phyloP scores from a whole-genome alignment of 2,329 filamentous ascomycete genomes.

The Botryotinia convoluta region DNA sequence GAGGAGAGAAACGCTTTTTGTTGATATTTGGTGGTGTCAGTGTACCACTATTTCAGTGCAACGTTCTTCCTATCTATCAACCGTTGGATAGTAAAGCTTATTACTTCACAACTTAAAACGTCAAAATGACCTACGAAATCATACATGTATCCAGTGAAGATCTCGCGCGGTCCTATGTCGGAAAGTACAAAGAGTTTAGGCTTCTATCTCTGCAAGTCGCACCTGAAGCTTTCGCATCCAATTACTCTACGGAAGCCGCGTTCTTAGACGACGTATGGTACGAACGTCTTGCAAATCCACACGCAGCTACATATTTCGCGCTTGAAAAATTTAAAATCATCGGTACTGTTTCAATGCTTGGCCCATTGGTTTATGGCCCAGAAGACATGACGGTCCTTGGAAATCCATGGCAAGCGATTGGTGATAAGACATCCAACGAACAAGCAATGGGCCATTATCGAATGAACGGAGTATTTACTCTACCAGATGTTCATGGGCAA shows the following conservation, averaged over 20 bases:
- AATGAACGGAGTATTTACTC: constrained; percentile 42
- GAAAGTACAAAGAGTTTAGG: constrained; percentile 33
- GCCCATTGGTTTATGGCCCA: constrained; percentile 33
- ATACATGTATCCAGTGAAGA: constrained; percentile 31
- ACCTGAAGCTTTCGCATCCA: constrained; percentile 42
- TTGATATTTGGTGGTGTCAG: neutral
- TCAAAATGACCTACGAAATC: constrained; percentile 32
- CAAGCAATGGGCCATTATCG: constrained; percentile 33
- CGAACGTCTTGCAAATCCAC: constrained; percentile 40
- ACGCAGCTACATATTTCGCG: constrained; percentile 40
- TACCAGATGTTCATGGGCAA: constrained; percentile 40
- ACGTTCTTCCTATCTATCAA: neutral
- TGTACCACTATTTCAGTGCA: neutral
- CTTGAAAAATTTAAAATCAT: constrained; percentile 35
- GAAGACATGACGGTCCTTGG: constrained; percentile 19
- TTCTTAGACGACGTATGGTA: constrained; percentile 42
- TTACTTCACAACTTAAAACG: neutral
- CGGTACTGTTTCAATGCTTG: constrained; percentile 38
- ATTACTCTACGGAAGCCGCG: constrained; percentile 39
- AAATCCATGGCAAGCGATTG: constrained; percentile 28
- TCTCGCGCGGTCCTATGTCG: constrained; percentile 25
- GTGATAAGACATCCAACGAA: neutral
- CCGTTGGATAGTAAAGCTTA: neutral
- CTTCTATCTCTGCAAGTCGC: constrained; percentile 30
- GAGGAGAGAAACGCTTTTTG: neutral